These are phyloP conservation scores for Thermochaetoides dissita DNA, from an alignment of 2,329 filamentous ascomycete genomes.

Conservation along the genomic window DNA sequence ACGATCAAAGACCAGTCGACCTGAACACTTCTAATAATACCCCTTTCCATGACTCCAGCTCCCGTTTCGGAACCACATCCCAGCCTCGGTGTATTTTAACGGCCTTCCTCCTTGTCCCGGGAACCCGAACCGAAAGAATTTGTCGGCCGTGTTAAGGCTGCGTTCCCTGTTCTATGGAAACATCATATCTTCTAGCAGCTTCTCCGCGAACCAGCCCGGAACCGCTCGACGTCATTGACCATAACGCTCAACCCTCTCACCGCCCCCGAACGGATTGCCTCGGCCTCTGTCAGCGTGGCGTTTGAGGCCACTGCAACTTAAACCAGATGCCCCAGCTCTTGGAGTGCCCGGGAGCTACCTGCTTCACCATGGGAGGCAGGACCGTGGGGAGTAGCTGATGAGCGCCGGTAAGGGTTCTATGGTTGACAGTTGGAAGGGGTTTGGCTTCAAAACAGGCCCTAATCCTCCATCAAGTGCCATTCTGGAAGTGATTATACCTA, in stretches of 20 bases:
- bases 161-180: constrained; percentile 14
- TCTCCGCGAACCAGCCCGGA: constrained; percentile 14
- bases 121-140: constrained; percentile 20
- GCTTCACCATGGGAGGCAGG: no score
- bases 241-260: constrained; percentile 21
- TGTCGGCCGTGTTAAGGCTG: constrained; percentile 1
- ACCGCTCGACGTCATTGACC: constrained; percentile 20
- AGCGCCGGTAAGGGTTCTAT: no score
- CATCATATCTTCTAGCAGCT: constrained; percentile 9
- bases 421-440: no score
- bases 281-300: no score
- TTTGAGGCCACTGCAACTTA: no score
- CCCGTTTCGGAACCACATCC: constrained; percentile 18
- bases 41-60: constrained; percentile 15
- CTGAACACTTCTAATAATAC: constrained; percentile 6
- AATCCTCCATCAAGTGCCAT: no score
- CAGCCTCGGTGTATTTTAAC: constrained; percentile 16
- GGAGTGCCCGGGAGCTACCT: no score
- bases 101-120: constrained; percentile 13
- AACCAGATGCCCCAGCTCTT: no score
- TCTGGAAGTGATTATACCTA: no score
- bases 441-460: no score
- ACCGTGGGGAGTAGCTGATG: no score
- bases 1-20: neutral
- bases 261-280: no score